Evolutionary conservation across 768 basidiomycete species (phyloP), one percentile per base, ranked within the genome.

Genomic region (Amanita muscaria): DNA sequence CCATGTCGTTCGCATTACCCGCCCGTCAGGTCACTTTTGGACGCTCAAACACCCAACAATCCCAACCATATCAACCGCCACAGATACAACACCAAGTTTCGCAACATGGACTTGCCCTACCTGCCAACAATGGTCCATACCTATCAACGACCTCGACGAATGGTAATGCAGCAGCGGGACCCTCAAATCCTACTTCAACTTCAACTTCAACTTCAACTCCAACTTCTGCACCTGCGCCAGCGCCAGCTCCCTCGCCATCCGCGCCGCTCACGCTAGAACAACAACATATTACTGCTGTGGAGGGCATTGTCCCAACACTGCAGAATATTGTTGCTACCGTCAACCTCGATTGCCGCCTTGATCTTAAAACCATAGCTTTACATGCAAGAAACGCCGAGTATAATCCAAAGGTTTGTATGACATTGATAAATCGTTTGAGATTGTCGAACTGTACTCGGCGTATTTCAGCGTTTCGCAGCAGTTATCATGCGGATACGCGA

Each of bases 401-500:
- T 64, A 98, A 98, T 62, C 96, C 96, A 40, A 97, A 99, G 91
- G 96, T 98, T 78, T 67, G 88, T 86, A 72, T 64, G 58, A 53
- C 55, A 58, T 54, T 59, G 58, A 59, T 62, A 64, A 70, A 54
- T 63, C 52, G 54, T 65, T 58, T 64, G 67, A 65, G 67, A 58
- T 66, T 72, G 67, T 71, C 76, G 73, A 77, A 74, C 77, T 77
- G 69, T 72, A 67, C 70, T 66, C 69, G 65, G 63, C 68, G 58
- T 67, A 52, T 59, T 69, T 45, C 71, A 99, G 96, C 96, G 96
- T 84, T 99, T 99, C 73, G 96, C 94, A 56, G 96, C 96, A 49
- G 96, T 98, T 55, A 98, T 99, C 69, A 99, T 99, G 96, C 90
- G 96, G 65, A 98, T 99, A 60, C 92, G 96, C 54, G 96, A 98